Evolutionary conservation across 2,329 filamentous ascomycete genomes (phyloP).

Genomic region (Thermothelomyces thermophilus): DNA sequence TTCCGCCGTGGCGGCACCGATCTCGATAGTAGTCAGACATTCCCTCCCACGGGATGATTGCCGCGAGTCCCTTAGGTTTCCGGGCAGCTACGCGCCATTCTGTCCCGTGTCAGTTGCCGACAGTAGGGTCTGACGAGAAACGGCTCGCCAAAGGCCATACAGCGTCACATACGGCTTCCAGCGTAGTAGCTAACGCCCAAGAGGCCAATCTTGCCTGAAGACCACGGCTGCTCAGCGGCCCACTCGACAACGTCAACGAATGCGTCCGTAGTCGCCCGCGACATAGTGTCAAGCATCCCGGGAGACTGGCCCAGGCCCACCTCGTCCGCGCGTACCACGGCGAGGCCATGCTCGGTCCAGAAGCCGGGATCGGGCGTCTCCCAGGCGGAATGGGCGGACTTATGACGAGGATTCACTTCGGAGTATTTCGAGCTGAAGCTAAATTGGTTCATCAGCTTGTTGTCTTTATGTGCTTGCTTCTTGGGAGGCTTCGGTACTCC

Average conservation of each 20-base stretch:
- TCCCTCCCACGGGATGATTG: constrained; percentile 47
- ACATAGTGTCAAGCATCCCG: constrained; percentile 44
- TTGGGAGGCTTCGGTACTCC: too few relatives aligned
- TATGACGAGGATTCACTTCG: constrained; percentile 49
- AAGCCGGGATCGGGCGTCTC: constrained; percentile 52
- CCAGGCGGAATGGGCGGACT: constrained; percentile 50
- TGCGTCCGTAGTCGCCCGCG: constrained; percentile 39
- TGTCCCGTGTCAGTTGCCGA: background rate
- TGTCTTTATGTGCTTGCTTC: too few relatives aligned
- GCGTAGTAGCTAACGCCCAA: constrained; percentile 45
- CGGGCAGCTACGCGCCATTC: constrained; percentile 45
- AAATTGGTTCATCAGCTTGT: background rate
- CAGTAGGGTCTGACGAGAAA: too few relatives aligned
- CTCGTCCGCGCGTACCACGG: constrained; percentile 48
- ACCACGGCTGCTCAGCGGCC: constrained; percentile 42
- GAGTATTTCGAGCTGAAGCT: constrained; percentile 36
- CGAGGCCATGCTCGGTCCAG: constrained; percentile 51
- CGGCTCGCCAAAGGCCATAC: too few relatives aligned
- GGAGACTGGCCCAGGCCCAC: constrained; percentile 42
- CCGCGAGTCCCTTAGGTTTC: constrained; percentile 39
- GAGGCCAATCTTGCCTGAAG: constrained; percentile 40
- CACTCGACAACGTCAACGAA: constrained; percentile 47
- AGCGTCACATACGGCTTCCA: constrained; percentile 24
- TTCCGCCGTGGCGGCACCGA: constrained; percentile 55
- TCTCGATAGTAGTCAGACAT: constrained; percentile 52